These are phyloP conservation scores for maize (Zea mays) DNA, from an alignment of 176 grass and related monocot species.

Conservation along the genomic window Zm-B73-REFERENCE-NAM-5.0 NC_050098.1:186187001-186187500, in stretches of 20 bases:
- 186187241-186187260: conserved; percentile 29
- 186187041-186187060: too few species aligned
- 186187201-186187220: conserved; percentile 22
- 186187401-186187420: not conserved
- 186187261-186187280: conserved; percentile 12
- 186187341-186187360: not conserved
- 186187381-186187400: not conserved
- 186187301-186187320: not conserved
- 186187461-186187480: too few species aligned
- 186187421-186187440: not conserved
- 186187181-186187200: not conserved
- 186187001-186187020: too few species aligned
- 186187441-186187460: too few species aligned
- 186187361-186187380: not conserved
- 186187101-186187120: conserved; percentile 48
- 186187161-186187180: conserved; percentile 28
- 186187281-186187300: not conserved
- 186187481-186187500: too few species aligned
- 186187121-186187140: conserved; percentile 37
- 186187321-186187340: not conserved
- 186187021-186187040: too few species aligned
- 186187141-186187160: conserved; percentile 40
- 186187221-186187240: not conserved
- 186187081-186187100: conserved; percentile 2
- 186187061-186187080: conserved; percentile 6